Conservation (phyloP, 2,329 filamentous ascomycete genomes). For the Xylariaceae sp. region DNA sequence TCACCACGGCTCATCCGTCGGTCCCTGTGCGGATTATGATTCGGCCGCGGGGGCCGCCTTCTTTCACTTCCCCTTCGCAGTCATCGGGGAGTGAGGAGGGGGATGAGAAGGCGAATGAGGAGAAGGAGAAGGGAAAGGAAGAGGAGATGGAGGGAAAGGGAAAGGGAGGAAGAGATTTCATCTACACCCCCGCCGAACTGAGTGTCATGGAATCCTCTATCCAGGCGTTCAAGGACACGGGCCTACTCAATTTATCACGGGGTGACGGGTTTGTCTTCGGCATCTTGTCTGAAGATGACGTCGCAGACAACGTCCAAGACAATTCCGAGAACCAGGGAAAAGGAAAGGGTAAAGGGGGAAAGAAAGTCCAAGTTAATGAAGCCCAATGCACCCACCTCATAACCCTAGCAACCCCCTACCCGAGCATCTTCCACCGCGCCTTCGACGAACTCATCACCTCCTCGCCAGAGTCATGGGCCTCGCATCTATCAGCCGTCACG, state of each 20-base stretch:
- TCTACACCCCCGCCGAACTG: constrained; percentile 44
- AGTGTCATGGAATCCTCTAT: constrained; percentile 41
- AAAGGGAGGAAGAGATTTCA: constrained; percentile 45
- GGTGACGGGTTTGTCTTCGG: constrained; percentile 57
- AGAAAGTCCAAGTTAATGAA: constrained; percentile 35
- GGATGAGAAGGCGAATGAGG: no score
- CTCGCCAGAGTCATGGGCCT: constrained; percentile 14
- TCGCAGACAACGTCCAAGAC: no score
- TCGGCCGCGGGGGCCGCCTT: constrained; percentile 41
- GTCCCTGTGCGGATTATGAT: constrained; percentile 51
- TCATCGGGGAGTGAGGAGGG: no score
- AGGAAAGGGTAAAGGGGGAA: background rate
- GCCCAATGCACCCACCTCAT: constrained; percentile 40
- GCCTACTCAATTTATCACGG: no score
- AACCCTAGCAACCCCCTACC: no score
- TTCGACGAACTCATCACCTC: constrained; percentile 44
- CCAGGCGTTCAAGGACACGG: constrained; percentile 33
- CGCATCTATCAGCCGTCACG: constrained; percentile 34
- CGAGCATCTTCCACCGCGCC: constrained; percentile 51
- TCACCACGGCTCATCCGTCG: constrained; percentile 16
- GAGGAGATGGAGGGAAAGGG: no score
- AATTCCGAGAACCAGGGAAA: background rate
- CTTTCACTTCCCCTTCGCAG: background rate
- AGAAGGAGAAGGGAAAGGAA: no score
- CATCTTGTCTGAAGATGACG: constrained; percentile 31